Conservation (phyloP, 192 early-diverging fungal genomes). For the Paraglomus occultum region DNA sequence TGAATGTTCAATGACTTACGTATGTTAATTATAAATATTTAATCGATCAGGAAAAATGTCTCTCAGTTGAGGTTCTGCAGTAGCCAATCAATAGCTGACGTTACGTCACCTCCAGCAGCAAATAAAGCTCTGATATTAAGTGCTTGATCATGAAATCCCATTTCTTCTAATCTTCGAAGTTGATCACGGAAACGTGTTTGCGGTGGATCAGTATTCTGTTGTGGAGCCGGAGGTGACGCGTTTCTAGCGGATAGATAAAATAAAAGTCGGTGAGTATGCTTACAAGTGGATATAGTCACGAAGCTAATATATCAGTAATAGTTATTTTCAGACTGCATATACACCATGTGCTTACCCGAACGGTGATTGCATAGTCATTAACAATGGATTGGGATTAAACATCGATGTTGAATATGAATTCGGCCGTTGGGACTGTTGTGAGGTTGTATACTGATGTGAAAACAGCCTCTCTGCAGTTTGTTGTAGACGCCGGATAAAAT, state of each 20-base stretch:
- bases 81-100: slow-evolving; percentile 79
- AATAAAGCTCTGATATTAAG: slow-evolving; percentile 87
- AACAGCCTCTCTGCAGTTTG: slow-evolving; percentile 18
- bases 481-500: slow-evolving; percentile 17
- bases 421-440: slow-evolving; percentile 12
- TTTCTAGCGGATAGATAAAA: background rate
- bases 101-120: slow-evolving; percentile 81
- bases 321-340: background rate
- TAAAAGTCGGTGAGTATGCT: background rate
- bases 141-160: slow-evolving; percentile 87
- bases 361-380: slow-evolving; percentile 4
- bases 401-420: slow-evolving; percentile 19
- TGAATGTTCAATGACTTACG: too few relatives aligned
- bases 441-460: slow-evolving; percentile 7
- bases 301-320: background rate
- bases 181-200: slow-evolving; percentile 63
- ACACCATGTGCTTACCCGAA: background rate
- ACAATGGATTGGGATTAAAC: slow-evolving; percentile 21
- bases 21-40: too few relatives aligned
- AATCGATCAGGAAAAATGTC: too few relatives aligned
- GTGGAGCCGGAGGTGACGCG: slow-evolving; percentile 30
- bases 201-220: slow-evolving; percentile 46
- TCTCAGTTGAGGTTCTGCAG: slow-evolving; percentile 38
- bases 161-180: slow-evolving; percentile 80
- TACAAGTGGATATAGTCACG: background rate